These are phyloP conservation scores for Dissoconium aciculare DNA, from an alignment of 2,329 filamentous ascomycete genomes.

Conservation along the genomic window DNA sequence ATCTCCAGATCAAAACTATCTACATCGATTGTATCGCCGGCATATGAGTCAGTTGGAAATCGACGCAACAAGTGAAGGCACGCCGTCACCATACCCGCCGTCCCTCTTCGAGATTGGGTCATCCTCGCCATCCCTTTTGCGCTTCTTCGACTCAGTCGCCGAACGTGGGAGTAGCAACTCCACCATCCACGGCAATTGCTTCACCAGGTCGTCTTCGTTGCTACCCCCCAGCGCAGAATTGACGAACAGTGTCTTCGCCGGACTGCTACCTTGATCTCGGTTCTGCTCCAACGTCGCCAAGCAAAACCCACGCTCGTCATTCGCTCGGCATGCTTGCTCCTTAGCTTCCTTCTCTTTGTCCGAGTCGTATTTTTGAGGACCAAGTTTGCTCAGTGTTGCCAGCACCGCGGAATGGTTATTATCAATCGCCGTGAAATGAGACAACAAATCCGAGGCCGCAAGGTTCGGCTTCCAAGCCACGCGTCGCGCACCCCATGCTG, in stretches of 20 bases:
- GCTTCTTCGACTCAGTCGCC: too few relatives aligned
- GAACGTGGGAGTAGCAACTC: constrained; percentile 37
- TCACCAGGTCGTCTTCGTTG: constrained; percentile 28
- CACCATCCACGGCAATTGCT: constrained; percentile 41
- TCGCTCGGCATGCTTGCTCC: constrained; percentile 1
- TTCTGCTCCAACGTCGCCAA: constrained; percentile 7
- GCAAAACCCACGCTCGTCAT: background rate
- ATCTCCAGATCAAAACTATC: too few relatives aligned
- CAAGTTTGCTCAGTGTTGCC: constrained; percentile 21
- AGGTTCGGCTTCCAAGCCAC: constrained; percentile 34
- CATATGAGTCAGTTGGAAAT: too few relatives aligned
- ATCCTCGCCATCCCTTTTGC: too few relatives aligned
- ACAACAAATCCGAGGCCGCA: background rate
- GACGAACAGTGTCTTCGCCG: constrained; percentile 42
- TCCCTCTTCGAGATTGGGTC: too few relatives aligned
- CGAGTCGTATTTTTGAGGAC: background rate
- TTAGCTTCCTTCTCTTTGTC: constrained; percentile 1
- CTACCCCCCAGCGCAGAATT: constrained; percentile 44
- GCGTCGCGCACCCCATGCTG: constrained; percentile 42
- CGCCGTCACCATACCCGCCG: too few relatives aligned
- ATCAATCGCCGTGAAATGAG: constrained; percentile 2
- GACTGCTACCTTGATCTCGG: constrained; percentile 6
- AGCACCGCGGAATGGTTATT: constrained; percentile 23
- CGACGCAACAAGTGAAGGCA: too few relatives aligned
- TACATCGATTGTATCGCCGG: too few relatives aligned